Conservation (phyloP, 2,329 filamentous ascomycete genomes). For the Massarina eburnea region DNA sequence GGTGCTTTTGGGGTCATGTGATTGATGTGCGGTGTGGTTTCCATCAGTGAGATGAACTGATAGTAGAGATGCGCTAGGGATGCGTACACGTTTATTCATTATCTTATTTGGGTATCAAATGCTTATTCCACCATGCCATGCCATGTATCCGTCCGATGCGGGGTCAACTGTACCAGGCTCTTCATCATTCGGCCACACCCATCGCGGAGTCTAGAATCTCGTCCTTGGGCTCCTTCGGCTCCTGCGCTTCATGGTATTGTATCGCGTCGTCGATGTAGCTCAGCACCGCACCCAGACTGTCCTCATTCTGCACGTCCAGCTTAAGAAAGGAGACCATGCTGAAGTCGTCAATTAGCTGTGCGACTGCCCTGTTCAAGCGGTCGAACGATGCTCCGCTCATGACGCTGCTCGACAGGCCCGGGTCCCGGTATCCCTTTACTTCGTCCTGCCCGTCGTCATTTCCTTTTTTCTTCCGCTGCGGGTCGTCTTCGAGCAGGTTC, state of each 20-base stretch:
- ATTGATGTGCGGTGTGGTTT: not conserved
- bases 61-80: not conserved
- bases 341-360: slow-evolving; percentile 90
- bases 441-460: slow-evolving; percentile 45
- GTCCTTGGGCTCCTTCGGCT: slow-evolving; percentile 76
- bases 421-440: slow-evolving; percentile 58
- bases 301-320: slow-evolving; percentile 86
- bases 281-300: slow-evolving; percentile 80
- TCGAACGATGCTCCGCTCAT: slow-evolving; percentile 83
- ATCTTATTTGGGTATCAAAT: not conserved
- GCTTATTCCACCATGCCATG: not conserved
- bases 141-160: not conserved
- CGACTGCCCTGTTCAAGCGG: slow-evolving; percentile 82
- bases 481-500: slow-evolving; percentile 78
- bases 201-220: slow-evolving; percentile 24
- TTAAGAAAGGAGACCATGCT: slow-evolving; percentile 97
- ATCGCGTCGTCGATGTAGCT: slow-evolving; percentile 95
- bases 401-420: slow-evolving; percentile 66
- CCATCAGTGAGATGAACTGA: not conserved
- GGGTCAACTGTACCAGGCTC: not conserved
- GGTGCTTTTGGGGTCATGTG: not conserved
- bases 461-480: slow-evolving; percentile 47
- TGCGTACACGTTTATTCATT: not conserved
- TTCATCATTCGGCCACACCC: not conserved
- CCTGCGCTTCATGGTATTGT: slow-evolving; percentile 90